Evolutionary conservation across 2,329 filamentous ascomycete species (phyloP).

Genomic region (Ophiostoma perfectum): DNA sequence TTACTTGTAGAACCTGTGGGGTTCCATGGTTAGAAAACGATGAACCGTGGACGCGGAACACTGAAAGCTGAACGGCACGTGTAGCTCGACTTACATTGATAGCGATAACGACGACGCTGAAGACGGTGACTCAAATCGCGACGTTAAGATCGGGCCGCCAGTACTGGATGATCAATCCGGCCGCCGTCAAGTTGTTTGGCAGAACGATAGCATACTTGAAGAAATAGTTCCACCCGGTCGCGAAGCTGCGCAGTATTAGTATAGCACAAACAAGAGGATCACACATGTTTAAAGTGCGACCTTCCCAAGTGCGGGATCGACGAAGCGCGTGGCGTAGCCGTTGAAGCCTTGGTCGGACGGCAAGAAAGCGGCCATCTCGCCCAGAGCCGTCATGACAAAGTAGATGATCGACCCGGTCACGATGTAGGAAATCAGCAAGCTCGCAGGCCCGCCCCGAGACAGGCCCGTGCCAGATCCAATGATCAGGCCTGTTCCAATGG

Average conservation of each 20-base stretch:
- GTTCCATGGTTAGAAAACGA: no score
- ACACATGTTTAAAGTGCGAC: neutral
- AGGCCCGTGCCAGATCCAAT: neutral
- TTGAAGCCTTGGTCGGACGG: neutral
- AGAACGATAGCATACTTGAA: neutral
- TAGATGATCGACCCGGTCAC: neutral
- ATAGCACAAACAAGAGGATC: neutral
- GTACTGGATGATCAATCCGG: neutral
- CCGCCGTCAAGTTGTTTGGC: slow-evolving; percentile 3
- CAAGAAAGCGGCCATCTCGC: slow-evolving; percentile 5
- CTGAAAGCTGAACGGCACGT: no score
- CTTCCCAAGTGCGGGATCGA: neutral
- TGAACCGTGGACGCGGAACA: no score
- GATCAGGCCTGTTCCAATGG: slow-evolving; percentile 8
- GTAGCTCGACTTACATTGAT: neutral
- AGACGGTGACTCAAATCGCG: neutral
- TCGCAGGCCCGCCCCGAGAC: slow-evolving; percentile 2
- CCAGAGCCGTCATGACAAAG: slow-evolving; percentile 8
- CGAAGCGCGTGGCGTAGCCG: neutral
- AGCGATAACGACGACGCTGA: neutral
- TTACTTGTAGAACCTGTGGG: neutral
- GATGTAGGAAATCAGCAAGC: neutral
- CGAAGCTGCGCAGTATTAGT: neutral
- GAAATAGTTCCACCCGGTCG: neutral
- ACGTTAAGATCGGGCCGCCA: neutral